Base-by-base conservation (phyloP, 2,329 filamentous ascomycete species). In the Colletotrichum sp. region DNA sequence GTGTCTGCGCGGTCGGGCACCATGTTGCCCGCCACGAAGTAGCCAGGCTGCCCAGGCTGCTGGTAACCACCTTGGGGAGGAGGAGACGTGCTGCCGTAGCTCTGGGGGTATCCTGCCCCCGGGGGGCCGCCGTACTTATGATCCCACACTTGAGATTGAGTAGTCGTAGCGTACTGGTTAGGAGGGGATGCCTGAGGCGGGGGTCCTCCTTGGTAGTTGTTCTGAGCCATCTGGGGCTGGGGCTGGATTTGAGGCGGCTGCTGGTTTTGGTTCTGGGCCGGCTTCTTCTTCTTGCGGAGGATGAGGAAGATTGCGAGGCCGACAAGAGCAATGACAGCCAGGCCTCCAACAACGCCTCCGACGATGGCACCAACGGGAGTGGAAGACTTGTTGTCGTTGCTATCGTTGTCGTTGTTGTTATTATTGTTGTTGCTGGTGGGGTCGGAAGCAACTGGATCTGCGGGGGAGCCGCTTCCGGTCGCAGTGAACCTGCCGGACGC, bases 321-420 rank as follows among this genome's bases (percentile, higher is more conserved):
- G 21, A 81, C 71, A 67, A 84, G 74, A 30, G 78, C 83, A 44
- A 86, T 78, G 32, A 79, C 82, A 1, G 79, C 85, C 10, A 86
- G 75, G 64, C 85, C 85, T 16, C 84, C 85, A 6, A 86, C 81
- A 21, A 84, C 84, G 44, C 83, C 84, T 26, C 85, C 85, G 3
- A 85, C 84, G 55, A 86, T 86, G 70, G 84, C 79, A 7, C 84
- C 85, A 24, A 84, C 77, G 10, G 81, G 82, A 1, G 79, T 81
- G 4, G 73, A 68, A 18, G 68, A 64, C 12, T 75, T 72, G 18
- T 24, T 63, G 18, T 21, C 32, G 18, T 30, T 36, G 10, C 18
- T 15, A 18, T 63, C 21, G 30, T 24, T 18, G 12, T 60, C 8
- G 24, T 70, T 71, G 24, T 70, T 71, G 34, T 59, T 70, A 24